These are phyloP conservation scores for Huntiella bhutanensis DNA, from an alignment of 2,329 filamentous ascomycete species.

Conservation along the genomic window DNA sequence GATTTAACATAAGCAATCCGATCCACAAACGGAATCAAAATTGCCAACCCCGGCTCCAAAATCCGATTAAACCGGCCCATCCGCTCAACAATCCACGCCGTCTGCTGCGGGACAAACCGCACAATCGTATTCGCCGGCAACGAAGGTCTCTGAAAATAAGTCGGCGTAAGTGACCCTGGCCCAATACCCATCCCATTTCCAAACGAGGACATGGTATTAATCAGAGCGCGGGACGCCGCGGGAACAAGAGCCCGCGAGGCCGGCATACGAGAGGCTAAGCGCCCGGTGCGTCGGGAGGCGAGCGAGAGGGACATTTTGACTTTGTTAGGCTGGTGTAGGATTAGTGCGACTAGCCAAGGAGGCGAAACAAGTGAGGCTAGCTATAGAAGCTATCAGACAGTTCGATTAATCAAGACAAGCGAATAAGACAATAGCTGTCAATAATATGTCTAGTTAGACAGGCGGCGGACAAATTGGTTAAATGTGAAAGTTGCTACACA, in stretches of 20 bases:
- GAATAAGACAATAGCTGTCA: too few species aligned
- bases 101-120: conserved; percentile 97
- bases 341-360: too few species aligned
- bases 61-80: conserved; percentile 97
- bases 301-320: conserved; percentile 7
- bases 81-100: conserved; percentile 97
- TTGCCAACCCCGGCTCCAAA: conserved; percentile 72
- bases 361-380: too few species aligned
- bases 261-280: conserved; percentile 3
- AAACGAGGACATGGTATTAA: conserved; percentile 18
- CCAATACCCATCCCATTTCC: conserved; percentile 11
- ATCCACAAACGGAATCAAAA: conserved; percentile 79
- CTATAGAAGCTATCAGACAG: too few species aligned
- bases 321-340: background rate
- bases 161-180: conserved; percentile 32
- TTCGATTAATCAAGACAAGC: too few species aligned
- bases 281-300: conserved; percentile 5
- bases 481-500: too few species aligned
- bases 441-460: too few species aligned
- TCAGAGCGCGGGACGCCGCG: conserved; percentile 18
- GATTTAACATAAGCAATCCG: conserved; percentile 96
- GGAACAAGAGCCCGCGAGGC: conserved; percentile 10
- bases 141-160: conserved; percentile 60
- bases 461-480: too few species aligned
- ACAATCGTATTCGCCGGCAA: conserved; percentile 87